A percentile compares a stretch with the other conserved stretches of the same genome.
phyloP scores from a whole-genome alignment of 2,329 filamentous ascomycete genomes.

The Cryphonectria radicalis region DNA sequence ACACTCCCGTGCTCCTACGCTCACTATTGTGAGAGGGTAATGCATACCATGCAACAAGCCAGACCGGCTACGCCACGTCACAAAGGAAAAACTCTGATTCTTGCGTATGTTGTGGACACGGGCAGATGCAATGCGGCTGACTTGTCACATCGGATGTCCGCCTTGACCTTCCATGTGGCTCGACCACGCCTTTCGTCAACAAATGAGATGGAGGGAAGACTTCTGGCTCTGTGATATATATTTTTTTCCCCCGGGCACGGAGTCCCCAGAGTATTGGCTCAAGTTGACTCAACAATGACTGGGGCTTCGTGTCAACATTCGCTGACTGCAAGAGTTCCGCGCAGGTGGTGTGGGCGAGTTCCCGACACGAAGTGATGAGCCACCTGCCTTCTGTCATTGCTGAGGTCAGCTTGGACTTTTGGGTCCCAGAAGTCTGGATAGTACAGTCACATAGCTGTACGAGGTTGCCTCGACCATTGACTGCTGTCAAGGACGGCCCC shows the following conservation, averaged over 20 bases:
- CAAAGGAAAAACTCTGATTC: neutral
- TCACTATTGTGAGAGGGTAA: neutral
- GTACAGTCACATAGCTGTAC: constrained; percentile 4
- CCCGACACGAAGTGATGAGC: neutral
- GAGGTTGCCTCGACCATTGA: constrained; percentile 7
- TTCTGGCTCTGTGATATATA: neutral
- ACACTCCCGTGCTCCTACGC: neutral
- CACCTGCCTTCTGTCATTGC: neutral
- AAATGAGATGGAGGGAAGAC: neutral
- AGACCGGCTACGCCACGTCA: neutral
- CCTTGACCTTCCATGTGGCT: constrained; percentile 4
- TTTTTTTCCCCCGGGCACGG: neutral
- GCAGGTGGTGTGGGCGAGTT: constrained; percentile 9
- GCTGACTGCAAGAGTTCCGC: constrained; percentile 9
- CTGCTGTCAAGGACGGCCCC: constrained; percentile 7
- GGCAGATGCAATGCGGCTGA: neutral
- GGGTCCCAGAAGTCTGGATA: constrained; percentile 10
- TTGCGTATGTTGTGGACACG: neutral
- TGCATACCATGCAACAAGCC: neutral
- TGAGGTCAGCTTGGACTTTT: neutral
- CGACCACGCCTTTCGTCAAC: constrained; percentile 5
- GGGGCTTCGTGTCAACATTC: neutral
- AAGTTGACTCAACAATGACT: constrained; percentile 7
- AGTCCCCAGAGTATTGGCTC: neutral
- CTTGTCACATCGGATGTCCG: neutral